Base-by-base conservation (phyloP, 257 asterid species). In the Scutellaria barbata region DNA sequence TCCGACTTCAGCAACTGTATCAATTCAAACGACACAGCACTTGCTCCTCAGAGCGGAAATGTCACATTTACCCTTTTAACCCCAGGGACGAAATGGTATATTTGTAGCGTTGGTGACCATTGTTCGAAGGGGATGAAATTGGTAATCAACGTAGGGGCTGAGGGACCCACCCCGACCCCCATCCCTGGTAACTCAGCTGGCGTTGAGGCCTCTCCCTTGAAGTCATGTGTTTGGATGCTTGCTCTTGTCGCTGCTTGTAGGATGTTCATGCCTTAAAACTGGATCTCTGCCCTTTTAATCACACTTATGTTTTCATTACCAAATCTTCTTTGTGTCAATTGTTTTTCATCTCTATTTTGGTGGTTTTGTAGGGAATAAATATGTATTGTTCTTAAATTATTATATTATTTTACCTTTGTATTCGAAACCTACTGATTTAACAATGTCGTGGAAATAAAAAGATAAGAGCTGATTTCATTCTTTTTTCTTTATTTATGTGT, bases 1-100 rank as follows among this genome's bases (percentile, higher is more conserved):
- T 6, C 56, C 8, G 74, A 42, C 8, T 69, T 55, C 74, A 22
- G 20, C 14, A 7, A 0, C 4, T 69, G 74, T 45, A 56, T 16
- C 46, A 0, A 3, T 3, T 37, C 73, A 8, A 22, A 30, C 30
- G 43, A 14, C 5, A 1, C 66, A 5, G 13, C 54, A 13, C 1
- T 6, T 20, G 35, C 30, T 1, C 52, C 64, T 56, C 5, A 42
- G 0, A 6, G n/a, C 3, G 74, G 66, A 69, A 56, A 22, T 46
- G 74, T 54, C 74, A 7, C 1, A 1, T 3, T 69, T 69, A 14
- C 66, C 43, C 74, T 69, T 3, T 5, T 8, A 6, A 0, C 13
- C 10, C 54, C 66, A 0, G 74, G 74, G 45, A 69, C 9, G 46
- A 69, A 13, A 18, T 69, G 74, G 74, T 69, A 69, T 65, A 42